Evolutionary conservation across 202 grass and related monocot species (phyloP).

Genomic region (Setaria viridis): DNA sequence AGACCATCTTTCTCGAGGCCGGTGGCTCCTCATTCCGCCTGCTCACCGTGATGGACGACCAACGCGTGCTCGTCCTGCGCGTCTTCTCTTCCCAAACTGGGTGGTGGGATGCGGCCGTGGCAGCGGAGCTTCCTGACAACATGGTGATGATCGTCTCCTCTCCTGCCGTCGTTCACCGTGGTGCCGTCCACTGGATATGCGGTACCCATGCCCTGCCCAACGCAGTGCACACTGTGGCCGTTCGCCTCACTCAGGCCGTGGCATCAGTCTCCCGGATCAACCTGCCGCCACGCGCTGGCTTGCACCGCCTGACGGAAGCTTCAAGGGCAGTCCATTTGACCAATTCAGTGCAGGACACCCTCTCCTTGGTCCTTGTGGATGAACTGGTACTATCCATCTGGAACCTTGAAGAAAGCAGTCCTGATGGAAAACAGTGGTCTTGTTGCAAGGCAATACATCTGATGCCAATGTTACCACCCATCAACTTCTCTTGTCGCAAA

Average conservation of each 20-base stretch:
- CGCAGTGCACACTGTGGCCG: background rate
- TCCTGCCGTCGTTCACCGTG: constrained; percentile 23
- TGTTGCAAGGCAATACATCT: constrained; percentile 19
- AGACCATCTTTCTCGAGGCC: constrained; percentile 30
- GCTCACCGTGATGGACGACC: background rate
- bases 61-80: background rate
- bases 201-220: constrained; percentile 38
- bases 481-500: background rate
- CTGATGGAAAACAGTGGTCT: background rate
- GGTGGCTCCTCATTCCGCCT: constrained; percentile 29
- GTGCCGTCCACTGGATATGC: constrained; percentile 37
- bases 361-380: constrained; percentile 37
- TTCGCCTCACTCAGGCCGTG: background rate
- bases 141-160: constrained; percentile 15
- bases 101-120: background rate
- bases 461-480: constrained; percentile 12
- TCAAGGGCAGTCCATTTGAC: background rate
- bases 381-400: constrained; percentile 39
- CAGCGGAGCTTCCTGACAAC: constrained; percentile 3
- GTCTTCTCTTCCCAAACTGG: constrained; percentile 13
- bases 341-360: constrained; percentile 19
- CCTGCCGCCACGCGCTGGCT: background rate
- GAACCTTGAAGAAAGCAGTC: background rate
- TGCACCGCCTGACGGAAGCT: background rate
- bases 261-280: constrained; percentile 1